Evolutionary conservation across 805 yeast species (phyloP), one percentile per base, ranked within the genome.

Genomic region (Tetrapisispora fleetii): DNA sequence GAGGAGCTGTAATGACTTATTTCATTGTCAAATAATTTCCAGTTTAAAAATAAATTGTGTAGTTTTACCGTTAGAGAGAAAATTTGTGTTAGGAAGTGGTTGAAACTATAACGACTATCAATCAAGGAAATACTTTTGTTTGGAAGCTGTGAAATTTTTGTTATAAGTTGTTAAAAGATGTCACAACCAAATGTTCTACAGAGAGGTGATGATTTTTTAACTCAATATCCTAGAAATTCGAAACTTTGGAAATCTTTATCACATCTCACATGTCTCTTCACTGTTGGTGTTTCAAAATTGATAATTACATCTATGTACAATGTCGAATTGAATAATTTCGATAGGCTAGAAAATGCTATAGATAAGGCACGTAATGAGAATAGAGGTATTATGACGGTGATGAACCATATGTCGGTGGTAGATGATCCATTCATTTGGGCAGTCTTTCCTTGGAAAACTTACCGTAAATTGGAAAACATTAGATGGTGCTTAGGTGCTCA

Each of bases 401-500:
- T 88, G 95, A 90, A 90, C 64, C 96, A 89, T 60, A 85, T 87
- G 93, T 83, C 90, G 2, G 85, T 70, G 4, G 85, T 88, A 22
- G 99, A 91, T 63, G 99, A 91, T 60, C 99, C 99, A 0, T 74
- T 85, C 35, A 69, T 87, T 40, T 91, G 95, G 86, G 95, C 95
- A 0, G 77, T 84, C 35, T 71, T 90, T 50, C 96, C 97, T 0
- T 75, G 81, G 77, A 72, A 79, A 37, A 78, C 77, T 55, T 84
- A 78, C 55, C 65, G 70, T 14, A 77, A 79, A 48, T 68, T 85
- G 17, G 84, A 80, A 52, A 75, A 78, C 47, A 78, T 88, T 47
- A 74, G 99, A 58, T 91, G 98, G 98, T 90, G 96, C 5, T 72
- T 93, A 48, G 99, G 95, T 0, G 99, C 99, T 11, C 79, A 83